These are phyloP conservation scores for Lachnellula occidentalis DNA, from an alignment of 2,329 filamentous ascomycete species.

Conservation along the genomic window DNA sequence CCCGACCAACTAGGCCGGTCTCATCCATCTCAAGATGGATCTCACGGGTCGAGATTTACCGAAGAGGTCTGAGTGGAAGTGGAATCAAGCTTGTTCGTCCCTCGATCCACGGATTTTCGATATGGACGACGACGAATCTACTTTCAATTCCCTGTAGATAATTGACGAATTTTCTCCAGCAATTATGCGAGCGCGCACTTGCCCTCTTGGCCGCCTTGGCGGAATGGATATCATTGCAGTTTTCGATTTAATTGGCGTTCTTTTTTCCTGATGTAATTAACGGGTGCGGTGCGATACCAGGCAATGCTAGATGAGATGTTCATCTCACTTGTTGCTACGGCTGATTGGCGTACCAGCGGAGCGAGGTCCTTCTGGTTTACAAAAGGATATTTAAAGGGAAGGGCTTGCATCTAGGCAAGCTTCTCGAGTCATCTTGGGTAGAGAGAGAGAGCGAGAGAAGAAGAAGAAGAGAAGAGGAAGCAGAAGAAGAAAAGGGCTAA, in stretches of 20 bases:
- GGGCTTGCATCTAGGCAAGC: conserved; percentile 2
- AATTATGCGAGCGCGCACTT: conserved; percentile 6
- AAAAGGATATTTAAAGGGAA: background rate
- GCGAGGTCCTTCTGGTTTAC: conserved; percentile 7
- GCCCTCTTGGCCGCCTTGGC: conserved; percentile 10
- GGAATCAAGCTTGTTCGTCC: conserved; percentile 12
- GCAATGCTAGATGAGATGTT: conserved; percentile 14
- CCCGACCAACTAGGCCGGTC: conserved; percentile 36
- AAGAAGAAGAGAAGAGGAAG: background rate
- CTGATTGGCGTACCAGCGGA: background rate
- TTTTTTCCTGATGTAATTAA: conserved; percentile 16
- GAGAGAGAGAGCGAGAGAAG: background rate
- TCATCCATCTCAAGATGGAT: conserved; percentile 40
- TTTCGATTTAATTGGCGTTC: conserved; percentile 27
- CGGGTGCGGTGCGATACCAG: conserved; percentile 19
- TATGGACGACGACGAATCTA: conserved; percentile 20
- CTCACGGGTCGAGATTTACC: conserved; percentile 40
- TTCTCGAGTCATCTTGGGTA: conserved; percentile 5
- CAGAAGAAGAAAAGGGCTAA: background rate
- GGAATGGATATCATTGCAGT: conserved; percentile 9
- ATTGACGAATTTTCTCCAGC: conserved; percentile 12
- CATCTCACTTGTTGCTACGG: conserved; percentile 20
- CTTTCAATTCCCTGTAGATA: conserved; percentile 22
- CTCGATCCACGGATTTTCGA: conserved; percentile 9
- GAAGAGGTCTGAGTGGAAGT: conserved; percentile 38